Conservation (phyloP, 768 basidiomycete species). For the Serendipita vermifera region DNA sequence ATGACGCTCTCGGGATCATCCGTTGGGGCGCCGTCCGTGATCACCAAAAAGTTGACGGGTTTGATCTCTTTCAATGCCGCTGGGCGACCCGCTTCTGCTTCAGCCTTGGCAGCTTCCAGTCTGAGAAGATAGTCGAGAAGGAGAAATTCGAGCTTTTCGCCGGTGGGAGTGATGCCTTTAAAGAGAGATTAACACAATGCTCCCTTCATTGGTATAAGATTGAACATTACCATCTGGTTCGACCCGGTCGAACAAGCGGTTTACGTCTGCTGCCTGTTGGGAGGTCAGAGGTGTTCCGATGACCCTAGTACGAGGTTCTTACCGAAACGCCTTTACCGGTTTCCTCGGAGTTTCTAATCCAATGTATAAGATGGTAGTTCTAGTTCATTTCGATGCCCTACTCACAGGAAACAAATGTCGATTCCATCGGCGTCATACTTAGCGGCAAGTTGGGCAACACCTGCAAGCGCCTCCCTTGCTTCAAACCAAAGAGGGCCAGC, state of each 20-base stretch:
- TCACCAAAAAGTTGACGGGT: conserved; percentile 44
- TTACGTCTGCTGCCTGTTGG: conserved; percentile 30
- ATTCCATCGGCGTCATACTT: conserved; percentile 46
- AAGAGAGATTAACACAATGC: background rate
- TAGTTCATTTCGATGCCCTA: too few relatives aligned
- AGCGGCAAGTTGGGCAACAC: conserved; percentile 36
- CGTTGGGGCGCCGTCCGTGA: conserved; percentile 47
- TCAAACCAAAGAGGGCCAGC: conserved; percentile 35
- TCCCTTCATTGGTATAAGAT: background rate
- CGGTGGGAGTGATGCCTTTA: conserved; percentile 21
- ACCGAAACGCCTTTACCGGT: conserved; percentile 20
- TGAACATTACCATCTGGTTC: conserved; percentile 34
- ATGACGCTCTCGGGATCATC: conserved; percentile 21
- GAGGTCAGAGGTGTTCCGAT: background rate
- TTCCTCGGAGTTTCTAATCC: conserved; percentile 30
- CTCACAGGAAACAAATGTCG: conserved; percentile 44
- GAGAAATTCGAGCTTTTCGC: conserved; percentile 28
- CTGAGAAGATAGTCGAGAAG: conserved; percentile 28
- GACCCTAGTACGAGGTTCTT: conserved; percentile 27
- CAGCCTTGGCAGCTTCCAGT: conserved; percentile 25
- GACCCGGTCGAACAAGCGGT: conserved; percentile 33
- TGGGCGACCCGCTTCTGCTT: conserved; percentile 18
- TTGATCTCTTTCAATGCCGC: conserved; percentile 29
- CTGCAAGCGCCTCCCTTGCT: conserved; percentile 35
- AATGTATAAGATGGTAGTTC: too few relatives aligned